Base-by-base conservation (phyloP, 192 early-diverging fungal genomes). In the Coemansia sp. region DNA sequence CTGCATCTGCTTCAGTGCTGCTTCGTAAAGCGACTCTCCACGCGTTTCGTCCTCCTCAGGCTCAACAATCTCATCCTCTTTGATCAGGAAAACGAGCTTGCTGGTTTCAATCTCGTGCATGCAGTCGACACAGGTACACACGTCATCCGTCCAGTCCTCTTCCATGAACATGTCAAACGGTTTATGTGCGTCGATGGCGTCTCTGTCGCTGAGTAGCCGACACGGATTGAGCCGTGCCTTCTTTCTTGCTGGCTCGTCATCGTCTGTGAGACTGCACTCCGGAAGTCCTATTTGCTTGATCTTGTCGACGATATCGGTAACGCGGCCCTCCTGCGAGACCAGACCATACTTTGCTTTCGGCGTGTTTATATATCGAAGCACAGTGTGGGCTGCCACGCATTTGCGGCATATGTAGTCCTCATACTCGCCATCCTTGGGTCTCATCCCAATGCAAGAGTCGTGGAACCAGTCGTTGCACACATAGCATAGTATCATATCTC, bases 391-490 rank as follows among this genome's bases (percentile, higher is more conserved):
- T 25, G 45, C 59, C 19, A 75, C 68, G 54, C 72, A 79, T 10
- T 42, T 67, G 44, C 73, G 67, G 57, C 76, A 81, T 30, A 82
- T 65, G 36, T 78, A 74, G 57, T 67, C 67, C 34, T 59, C 75
- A 44, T 65, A 70, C 27, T 41, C 41, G 25, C 57, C 57, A 44
- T 61, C 74, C 31, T 41, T 53, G 23, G 77, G 70, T 50, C 87
- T 76, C 41, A 81, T 62, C 30, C 86, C 87, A 47, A 92, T 88
- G 55, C 91, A 92, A 5, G 67, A 72, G 33, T 88, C 84, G 67
- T 90, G 89, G 61, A 82, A 89, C 93, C 90, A 93, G 72, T 92
- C 94, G 65, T 94, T 88, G 72, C 95, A 98, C 1, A 91, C 48
- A 22, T 86, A 72, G 61, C 95, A 98, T 80, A 96, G 87, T 10